Conservation (phyloP, 495 filamentous ascomycete genomes). For the Neurospora sp. region DNA sequence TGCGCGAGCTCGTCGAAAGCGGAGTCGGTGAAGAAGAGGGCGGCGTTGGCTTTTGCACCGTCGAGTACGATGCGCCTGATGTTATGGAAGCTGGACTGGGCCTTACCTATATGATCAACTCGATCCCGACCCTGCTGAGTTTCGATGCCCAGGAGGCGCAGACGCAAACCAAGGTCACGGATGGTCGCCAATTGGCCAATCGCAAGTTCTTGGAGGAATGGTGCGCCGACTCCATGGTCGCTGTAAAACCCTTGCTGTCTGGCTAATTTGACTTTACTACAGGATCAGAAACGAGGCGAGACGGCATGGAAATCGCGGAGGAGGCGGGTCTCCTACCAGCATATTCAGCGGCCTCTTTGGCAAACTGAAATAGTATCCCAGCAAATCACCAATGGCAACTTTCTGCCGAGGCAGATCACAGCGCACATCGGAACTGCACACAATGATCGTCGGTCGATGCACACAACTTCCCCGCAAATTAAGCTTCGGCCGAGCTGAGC, state of each 20-base stretch:
- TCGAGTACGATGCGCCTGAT: constrained; percentile 54
- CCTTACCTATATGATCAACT: constrained; percentile 50
- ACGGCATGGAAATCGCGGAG: constrained; percentile 36
- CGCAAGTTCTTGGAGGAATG: constrained; percentile 43
- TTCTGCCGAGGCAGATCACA: not conserved
- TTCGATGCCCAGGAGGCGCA: constrained; percentile 55
- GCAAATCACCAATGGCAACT: not conserved
- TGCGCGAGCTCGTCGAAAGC: constrained; percentile 43
- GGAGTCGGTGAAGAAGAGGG: constrained; percentile 49
- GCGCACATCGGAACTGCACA: not conserved
- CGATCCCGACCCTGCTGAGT: constrained; percentile 56
- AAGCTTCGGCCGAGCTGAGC: not conserved
- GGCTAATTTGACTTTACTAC: not conserved
- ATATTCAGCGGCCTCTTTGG: constrained; percentile 38
- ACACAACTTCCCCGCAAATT: not conserved
- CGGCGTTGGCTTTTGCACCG: constrained; percentile 48
- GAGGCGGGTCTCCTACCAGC: constrained; percentile 26
- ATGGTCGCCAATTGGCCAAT: constrained; percentile 44
- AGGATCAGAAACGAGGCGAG: constrained; percentile 49
- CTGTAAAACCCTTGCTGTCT: not conserved
- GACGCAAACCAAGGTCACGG: constrained; percentile 41
- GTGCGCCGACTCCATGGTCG: not conserved
- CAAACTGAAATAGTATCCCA: constrained; percentile 4
- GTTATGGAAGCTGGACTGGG: constrained; percentile 43
- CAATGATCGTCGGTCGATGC: not conserved